Evolutionary conservation across 768 basidiomycete species (phyloP).

Genomic region (Russula sp.): DNA sequence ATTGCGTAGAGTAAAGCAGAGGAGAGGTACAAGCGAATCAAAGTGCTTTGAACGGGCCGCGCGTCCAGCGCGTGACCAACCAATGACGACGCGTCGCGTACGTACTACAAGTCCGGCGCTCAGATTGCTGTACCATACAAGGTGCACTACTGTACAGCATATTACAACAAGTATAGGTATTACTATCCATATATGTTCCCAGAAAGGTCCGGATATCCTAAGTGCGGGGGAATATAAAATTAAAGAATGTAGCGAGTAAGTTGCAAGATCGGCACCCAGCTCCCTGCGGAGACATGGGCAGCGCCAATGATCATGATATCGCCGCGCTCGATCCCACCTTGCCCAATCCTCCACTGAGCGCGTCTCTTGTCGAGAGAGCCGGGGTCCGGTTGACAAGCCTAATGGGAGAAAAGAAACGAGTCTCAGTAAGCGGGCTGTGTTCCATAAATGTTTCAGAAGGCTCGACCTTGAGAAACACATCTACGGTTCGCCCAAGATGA

Average conservation of each 20-base stretch:
- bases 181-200: no score
- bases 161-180: neutral
- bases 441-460: neutral
- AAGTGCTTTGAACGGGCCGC: slow-evolving; percentile 2
- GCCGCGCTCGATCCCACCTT: neutral
- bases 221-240: neutral
- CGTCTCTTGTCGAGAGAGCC: neutral
- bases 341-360: neutral
- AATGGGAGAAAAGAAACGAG: neutral
- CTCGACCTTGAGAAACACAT: slow-evolving; percentile 6
- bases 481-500: slow-evolving; percentile 1
- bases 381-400: neutral
- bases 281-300: neutral
- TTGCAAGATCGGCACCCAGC: slow-evolving; percentile 15
- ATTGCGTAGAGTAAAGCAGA: neutral
- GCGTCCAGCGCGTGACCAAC: neutral
- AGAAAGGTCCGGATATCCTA: no score
- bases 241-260: slow-evolving; percentile 4
- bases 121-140: no score
- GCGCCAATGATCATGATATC: slow-evolving; percentile 6
- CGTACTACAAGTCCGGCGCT: no score
- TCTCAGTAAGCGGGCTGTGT: neutral
- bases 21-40: neutral
- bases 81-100: no score
- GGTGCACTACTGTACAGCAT: no score